Base-by-base conservation (phyloP, 1,139 yeast species). In the Taphrina wiesneri region DNA sequence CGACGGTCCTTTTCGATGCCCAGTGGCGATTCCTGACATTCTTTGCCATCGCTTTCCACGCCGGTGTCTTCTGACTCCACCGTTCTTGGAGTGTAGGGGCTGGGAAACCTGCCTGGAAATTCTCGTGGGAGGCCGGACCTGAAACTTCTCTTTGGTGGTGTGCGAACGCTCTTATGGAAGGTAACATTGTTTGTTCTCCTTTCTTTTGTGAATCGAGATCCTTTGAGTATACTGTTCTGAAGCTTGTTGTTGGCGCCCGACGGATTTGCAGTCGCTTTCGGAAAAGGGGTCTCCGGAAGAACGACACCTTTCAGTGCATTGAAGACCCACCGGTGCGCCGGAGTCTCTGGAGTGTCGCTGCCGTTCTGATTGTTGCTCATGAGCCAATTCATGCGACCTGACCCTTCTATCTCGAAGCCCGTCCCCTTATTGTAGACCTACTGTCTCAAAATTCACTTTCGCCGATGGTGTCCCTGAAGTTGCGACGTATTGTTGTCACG, bases 21-120 rank as follows among this genome's bases (percentile, higher is more conserved):
- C 1, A 28, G 28, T 5, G 62, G 62, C 3, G 59, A 54, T 1
- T 36, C 59, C 17, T 45, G 28, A 45, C 25, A 19, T 1, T 45
- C 49, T 2, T 23, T 45, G 1, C 15, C 49, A 15, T 52, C 56
- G 19, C 28, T 39, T 23, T 54, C 60, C 1, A 13, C 34, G 3
- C n/a, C 52, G 9, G 2, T 46, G 15, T 45, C 30, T 28, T 46
- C 56, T 3, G 6, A 13, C n/a, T 15, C 56, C 26, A 23, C 25
- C 4, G 25, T 17, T 28, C 21, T 60, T n/a, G 64, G 57, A 3
- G 57, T 60, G 51, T 54, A 60, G 2, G 64, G 64, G 28, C 64
- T 60, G 2, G 64, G 64, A 30, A 60, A 60, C n/a, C 52, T 51
- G 45, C 64, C 64, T 2, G 64, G 52, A 51, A 60, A 51, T 2